phyloP scores from a whole-genome alignment of 2,329 filamentous ascomycete genomes.

The Aspergillus novofumigatus region DNA sequence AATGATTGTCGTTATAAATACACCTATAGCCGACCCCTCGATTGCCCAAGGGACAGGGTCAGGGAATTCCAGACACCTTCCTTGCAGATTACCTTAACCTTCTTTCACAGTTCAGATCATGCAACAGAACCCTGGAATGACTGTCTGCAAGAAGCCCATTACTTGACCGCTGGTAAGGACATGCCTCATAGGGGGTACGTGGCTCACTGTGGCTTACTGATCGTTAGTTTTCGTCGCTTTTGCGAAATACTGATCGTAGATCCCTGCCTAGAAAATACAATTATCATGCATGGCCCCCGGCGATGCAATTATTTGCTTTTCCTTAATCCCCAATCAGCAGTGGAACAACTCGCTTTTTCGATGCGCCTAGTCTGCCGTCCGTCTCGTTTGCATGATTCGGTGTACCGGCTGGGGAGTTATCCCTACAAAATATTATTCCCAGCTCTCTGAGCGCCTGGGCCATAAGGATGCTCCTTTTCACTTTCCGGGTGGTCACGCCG shows the following conservation, averaged over 20 bases:
- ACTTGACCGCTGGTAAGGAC: not conserved
- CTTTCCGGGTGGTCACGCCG: not conserved
- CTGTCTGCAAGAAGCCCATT: not conserved
- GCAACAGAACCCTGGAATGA: not conserved
- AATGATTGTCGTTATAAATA: not conserved
- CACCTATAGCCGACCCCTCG: not conserved
- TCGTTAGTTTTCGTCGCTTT: not conserved
- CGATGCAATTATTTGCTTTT: constrained; percentile 6
- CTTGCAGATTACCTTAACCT: not conserved
- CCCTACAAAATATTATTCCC: not conserved
- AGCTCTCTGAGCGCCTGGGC: not conserved
- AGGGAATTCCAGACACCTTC: not conserved
- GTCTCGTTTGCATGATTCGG: not conserved
- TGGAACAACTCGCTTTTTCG: constrained; percentile 14
- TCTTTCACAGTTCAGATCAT: not conserved
- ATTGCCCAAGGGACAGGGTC: not conserved
- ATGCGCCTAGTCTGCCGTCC: constrained; percentile 15
- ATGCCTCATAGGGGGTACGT: not conserved
- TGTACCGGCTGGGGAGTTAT: not conserved
- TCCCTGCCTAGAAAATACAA: constrained; percentile 10
- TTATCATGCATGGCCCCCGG: constrained; percentile 8
- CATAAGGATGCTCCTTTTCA: not conserved
- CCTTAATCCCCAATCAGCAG: constrained; percentile 5
- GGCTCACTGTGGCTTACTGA: not conserved
- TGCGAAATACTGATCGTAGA: constrained; percentile 5